These are phyloP conservation scores for Hericium alpestre DNA, from an alignment of 768 basidiomycete species.

Conservation along the genomic window DNA sequence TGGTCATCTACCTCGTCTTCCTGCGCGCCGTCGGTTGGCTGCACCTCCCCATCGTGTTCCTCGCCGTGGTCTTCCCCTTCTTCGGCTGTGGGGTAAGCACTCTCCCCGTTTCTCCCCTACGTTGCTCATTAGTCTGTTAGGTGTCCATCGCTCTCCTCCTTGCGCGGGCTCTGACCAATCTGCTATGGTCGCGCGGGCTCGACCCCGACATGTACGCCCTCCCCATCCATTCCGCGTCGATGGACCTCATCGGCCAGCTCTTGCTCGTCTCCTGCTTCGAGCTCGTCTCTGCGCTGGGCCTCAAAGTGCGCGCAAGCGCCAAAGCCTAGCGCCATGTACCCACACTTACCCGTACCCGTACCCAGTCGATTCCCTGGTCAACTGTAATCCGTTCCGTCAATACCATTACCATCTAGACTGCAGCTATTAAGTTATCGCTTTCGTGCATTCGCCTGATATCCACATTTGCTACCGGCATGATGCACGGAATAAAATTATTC, in stretches of 20 bases:
- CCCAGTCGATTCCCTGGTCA: not conserved
- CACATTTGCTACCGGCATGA: too few relatives aligned
- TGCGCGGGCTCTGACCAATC: conserved; percentile 57
- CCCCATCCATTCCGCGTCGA: conserved; percentile 83
- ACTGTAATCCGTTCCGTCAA: not conserved
- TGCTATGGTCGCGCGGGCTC: conserved; percentile 64
- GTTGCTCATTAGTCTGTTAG: conserved; percentile 26
- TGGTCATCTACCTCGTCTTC: conserved; percentile 60
- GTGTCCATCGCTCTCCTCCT: conserved; percentile 58
- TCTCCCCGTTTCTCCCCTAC: conserved; percentile 1
- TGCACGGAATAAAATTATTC: not conserved
- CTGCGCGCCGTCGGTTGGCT: conserved; percentile 71
- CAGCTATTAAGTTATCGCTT: not conserved
- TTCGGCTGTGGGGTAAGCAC: conserved; percentile 69
- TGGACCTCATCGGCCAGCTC: conserved; percentile 77
- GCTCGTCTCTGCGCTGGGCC: conserved; percentile 41
- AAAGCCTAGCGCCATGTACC: not conserved
- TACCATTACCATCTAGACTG: not conserved
- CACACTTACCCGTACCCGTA: not conserved
- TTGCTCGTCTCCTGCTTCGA: conserved; percentile 71
- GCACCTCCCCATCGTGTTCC: conserved; percentile 55
- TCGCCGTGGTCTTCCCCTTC: conserved; percentile 53
- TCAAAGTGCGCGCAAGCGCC: conserved; percentile 15
- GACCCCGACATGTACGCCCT: conserved; percentile 92
- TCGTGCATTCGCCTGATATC: not conserved